Base-by-base conservation (phyloP, 768 basidiomycete genomes). In the Cystofilobasidium capitatum region DNA sequence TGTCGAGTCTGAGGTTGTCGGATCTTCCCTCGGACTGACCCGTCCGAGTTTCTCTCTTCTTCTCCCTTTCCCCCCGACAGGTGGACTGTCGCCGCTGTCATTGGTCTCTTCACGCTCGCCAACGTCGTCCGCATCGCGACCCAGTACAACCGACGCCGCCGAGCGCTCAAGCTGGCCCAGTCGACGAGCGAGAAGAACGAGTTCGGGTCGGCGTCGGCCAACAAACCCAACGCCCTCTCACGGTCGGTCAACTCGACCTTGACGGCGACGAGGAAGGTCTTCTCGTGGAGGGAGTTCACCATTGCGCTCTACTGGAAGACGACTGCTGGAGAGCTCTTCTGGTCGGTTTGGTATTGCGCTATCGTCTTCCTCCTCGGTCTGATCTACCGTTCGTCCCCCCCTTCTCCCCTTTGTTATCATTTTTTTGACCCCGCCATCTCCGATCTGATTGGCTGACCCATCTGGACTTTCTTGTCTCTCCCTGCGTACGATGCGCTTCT, bases 301-400 rank as follows among this genome's bases (percentile, higher is more conserved):
- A 58, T 68, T 40, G 47, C 29, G 40, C 40, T 68, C 39, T 68
- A 51, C 51, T 62, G 55, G n/a, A 35, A 61, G 9, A 40, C 78
- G 10, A 65, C 80, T 58, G 62, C 82, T 20, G 76, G 78, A 1
- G 83, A 85, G 61, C 64, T 83, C 3, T 62, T 78, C 35, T 82
- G 84, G 71, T 80, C 81, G 47, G 65, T 78, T 37, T 75, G 72
- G 3, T 85, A 85, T 70, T 74, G 83, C 22, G 75, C 76, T 7
- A 77, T 79, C 26, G 79, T 82, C 69, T 73, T 84, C 45, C 71
- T 71, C 13, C 58, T 71, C 20, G 62, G 65, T 13, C 59, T 66
- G 7, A 24, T 66, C 39, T 51, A 59, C n/a, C 31, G 63, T 61
- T 16, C 59, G 35, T 73, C 37, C 40, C 20, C 31, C 35, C 24